Base-by-base conservation (phyloP, 768 basidiomycete genomes). In the Boletus sensibilis region DNA sequence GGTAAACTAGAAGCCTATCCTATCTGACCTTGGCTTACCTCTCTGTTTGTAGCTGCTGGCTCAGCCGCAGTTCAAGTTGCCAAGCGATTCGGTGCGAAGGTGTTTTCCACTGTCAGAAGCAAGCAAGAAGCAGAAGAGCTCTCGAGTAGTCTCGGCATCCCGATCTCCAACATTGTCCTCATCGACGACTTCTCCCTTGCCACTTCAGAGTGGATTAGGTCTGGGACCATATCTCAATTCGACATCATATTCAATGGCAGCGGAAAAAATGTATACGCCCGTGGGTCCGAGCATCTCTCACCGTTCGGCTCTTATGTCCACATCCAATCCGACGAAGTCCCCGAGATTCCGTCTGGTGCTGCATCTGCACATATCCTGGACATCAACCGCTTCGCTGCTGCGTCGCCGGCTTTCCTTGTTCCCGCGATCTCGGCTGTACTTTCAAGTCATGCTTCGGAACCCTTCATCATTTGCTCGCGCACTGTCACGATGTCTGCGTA, bases 191-290 rank as follows among this genome's bases (percentile, higher is more conserved):
- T 65, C 40, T 29, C 42, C 5, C 39, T 62, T 41, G 55, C 43
- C 2, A 10, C 34, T 0, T 16, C 52, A 10, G 53, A 49, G 13
- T 67, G 66, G 66, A 39, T 59, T 10, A 58, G 53, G 41, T 54
- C 61, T 11, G 58, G 63, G 23, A 21, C 37, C 2, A 6, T 65
- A 9, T 53, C 58, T 29, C 51, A 60, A 9, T 68, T 67, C 47
- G 65, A 67, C 14, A 46, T 69, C 40, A 55, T 70, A 29, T 65
- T 70, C 58, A 70, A 71, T 27, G 45, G 49, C 18, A 34, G 69
- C 7, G 57, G 62, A 27, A 60, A 48, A 25, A 53, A 35, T 6
- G 39, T 35, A 14, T 68, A 59, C 23, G 52, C 67, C 20, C 55
- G 49, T 23, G 67, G 63, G 3, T 42, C 33, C 1, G 61, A 71